Conservation (phyloP, 306 rosid genomes). For the Cucumis cinereus region DNA sequence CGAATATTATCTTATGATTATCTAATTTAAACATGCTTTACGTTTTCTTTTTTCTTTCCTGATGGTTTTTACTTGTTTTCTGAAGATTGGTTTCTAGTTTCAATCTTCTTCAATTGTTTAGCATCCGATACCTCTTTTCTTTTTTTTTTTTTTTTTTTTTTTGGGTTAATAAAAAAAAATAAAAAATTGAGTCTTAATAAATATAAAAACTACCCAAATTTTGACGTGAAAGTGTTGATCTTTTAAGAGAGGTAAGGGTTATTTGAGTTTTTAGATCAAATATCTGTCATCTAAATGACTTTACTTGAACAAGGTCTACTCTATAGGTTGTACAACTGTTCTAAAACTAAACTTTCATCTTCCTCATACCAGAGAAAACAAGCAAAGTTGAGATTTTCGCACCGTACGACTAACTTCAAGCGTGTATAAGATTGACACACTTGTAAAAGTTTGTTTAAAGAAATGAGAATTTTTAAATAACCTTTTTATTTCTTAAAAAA, state of each 20-base stretch:
- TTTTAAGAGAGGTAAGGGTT: no score
- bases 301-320: no score
- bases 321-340: no score
- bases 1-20: not conserved
- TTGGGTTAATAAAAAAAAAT: no score
- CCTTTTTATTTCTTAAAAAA: not conserved
- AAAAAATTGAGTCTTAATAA: no score
- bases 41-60: not conserved
- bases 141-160: not conserved
- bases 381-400: not conserved
- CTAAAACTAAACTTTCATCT: not conserved
- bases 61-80: not conserved
- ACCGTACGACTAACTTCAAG: not conserved
- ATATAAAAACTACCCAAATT: not conserved
- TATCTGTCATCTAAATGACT: no score
- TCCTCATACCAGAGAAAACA: not conserved
- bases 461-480: not conserved
- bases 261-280: no score
- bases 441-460: not conserved
- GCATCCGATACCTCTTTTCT: not conserved
- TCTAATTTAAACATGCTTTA: not conserved
- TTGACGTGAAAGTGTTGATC: not conserved
- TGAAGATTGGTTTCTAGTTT: not conserved
- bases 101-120: not conserved
- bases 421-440: not conserved